Base-by-base conservation (phyloP, 2,329 filamentous ascomycete genomes). In the Aspergillus sp. region DNA sequence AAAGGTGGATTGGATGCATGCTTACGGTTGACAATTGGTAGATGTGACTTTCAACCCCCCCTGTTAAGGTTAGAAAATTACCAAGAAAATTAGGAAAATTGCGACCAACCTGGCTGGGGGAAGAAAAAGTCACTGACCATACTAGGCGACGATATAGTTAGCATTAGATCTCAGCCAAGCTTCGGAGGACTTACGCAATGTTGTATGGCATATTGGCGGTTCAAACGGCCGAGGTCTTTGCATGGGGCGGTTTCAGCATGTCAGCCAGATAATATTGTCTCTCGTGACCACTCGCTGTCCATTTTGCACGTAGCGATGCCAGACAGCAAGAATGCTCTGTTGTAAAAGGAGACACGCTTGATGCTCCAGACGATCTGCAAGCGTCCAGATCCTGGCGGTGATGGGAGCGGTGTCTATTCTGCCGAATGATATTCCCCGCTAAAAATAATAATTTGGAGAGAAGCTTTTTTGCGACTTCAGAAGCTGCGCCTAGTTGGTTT, bases 111-210 rank as follows among this genome's bases (percentile, higher is more conserved):
- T 52, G 95, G 93, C 71, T 98, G 93, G 13, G 95, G 95, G 73
- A 96, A 99, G 87, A 99, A 99, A 83, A 96, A 97, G 82, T 99
- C 95, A 84, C 93, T 93, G 75, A 97, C 90, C 95, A 99, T 99
- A 59, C 84, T 87, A 64, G 12, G 56, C 34, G 42, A 24, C 9
- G 58, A 34, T 41, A 42, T 53, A 48, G 49, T 69, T 62, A 70
- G 67, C 74, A 55, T 73, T 63, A 54, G 58, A 34, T 56, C 54
- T 50, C 47, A 46, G 24, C 37, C 20, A 45, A 51, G 30, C 41
- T 44, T 17, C 27, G 54, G 42, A 45, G 34, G 40, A 74, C 83
- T 67, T 75, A 86, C 84, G 86, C 86, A 71, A 89, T 89, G 67
- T 88, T 88, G 80, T 89, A 89, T 54, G 85, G 81, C 86, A 89